Evolutionary conservation across 768 basidiomycete species (phyloP).

Genomic region (Arthromyces matolae): DNA sequence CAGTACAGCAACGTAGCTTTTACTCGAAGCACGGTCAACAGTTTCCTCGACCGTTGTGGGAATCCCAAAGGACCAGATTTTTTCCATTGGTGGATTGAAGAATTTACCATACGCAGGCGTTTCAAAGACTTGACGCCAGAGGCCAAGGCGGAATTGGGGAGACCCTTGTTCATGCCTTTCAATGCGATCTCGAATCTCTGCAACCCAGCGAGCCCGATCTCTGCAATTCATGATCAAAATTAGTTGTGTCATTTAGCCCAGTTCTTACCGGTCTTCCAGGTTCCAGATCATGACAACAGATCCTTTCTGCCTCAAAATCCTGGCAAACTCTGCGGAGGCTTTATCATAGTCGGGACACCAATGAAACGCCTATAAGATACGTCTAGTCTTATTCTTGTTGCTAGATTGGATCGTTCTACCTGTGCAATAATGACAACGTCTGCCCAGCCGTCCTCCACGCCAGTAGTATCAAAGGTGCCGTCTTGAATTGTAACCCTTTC

Average conservation of each 20-base stretch:
- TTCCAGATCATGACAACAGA: slow-evolving; percentile 83
- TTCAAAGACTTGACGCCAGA: slow-evolving; percentile 72
- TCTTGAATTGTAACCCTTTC: slow-evolving; percentile 49
- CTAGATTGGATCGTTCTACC: slow-evolving; percentile 30
- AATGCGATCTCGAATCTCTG: slow-evolving; percentile 61
- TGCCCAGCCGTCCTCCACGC: slow-evolving; percentile 64
- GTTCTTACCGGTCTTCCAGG: slow-evolving; percentile 69
- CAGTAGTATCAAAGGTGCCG: slow-evolving; percentile 68
- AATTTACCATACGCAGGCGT: slow-evolving; percentile 52
- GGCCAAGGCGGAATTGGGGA: slow-evolving; percentile 76
- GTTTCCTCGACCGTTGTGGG: slow-evolving; percentile 51
- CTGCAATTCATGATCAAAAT: slow-evolving; percentile 27
- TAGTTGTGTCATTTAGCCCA: background rate
- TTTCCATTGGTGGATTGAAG: slow-evolving; percentile 61
- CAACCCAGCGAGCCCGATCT: slow-evolving; percentile 68
- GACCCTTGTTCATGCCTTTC: slow-evolving; percentile 67
- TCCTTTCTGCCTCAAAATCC: slow-evolving; percentile 77
- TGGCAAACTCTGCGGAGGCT: slow-evolving; percentile 72
- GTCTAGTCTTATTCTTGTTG: background rate
- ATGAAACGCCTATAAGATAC: slow-evolving; percentile 70
- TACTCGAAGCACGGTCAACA: slow-evolving; percentile 69
- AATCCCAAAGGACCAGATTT: slow-evolving; percentile 49
- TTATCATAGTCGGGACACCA: slow-evolving; percentile 82
- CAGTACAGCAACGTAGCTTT: slow-evolving; percentile 78
- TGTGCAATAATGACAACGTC: slow-evolving; percentile 79